Conservation (phyloP, 257 asterid species). For the Nicotiana paniculata region DNA sequence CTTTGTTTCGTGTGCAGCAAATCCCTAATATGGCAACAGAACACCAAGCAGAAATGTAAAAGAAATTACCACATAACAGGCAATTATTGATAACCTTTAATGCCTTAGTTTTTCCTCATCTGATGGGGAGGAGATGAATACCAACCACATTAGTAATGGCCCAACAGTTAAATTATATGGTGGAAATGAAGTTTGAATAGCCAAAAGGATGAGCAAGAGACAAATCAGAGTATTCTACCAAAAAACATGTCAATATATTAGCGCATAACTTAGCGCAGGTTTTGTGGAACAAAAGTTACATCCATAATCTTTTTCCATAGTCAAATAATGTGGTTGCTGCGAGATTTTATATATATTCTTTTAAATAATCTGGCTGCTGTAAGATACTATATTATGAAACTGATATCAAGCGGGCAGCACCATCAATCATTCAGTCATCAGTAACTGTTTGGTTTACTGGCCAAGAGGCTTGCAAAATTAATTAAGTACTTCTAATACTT, state of each 20-base stretch:
- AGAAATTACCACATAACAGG: background rate
- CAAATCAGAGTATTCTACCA: background rate
- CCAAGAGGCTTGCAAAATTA: background rate
- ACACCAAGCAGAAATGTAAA: conserved; percentile 1
- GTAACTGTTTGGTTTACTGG: background rate
- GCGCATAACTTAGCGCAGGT: background rate
- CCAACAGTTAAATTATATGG: background rate
- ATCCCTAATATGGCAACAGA: conserved; percentile 27
- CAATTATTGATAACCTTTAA: background rate
- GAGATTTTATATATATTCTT: background rate
- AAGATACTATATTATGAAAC: background rate
- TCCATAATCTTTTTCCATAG: background rate
- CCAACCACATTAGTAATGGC: background rate
- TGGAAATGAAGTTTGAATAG: background rate
- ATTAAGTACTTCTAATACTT: background rate
- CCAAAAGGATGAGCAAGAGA: background rate
- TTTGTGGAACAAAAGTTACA: background rate
- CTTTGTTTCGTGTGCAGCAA: conserved; percentile 35
- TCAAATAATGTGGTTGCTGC: background rate
- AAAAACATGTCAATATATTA: background rate
- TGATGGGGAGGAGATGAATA: background rate
- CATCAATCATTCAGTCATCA: background rate
- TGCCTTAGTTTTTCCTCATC: background rate
- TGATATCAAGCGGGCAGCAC: background rate
- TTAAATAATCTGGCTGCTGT: background rate